These are phyloP conservation scores for Hyphodiscus sp. DNA, from an alignment of 2,329 filamentous ascomycete genomes.

Conservation along the genomic window DNA sequence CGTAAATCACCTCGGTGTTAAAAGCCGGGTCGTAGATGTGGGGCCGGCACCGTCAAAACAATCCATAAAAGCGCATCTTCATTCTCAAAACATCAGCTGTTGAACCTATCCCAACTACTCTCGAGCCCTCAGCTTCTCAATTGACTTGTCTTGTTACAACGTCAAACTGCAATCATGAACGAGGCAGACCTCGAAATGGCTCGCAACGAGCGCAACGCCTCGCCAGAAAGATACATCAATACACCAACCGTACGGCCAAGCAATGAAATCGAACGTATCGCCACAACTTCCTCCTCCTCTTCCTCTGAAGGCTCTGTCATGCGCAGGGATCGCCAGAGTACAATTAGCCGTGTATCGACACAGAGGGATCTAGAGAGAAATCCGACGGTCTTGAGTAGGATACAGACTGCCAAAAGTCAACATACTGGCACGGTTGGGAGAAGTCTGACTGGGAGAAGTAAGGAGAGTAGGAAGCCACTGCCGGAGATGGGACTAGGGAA, in stretches of 20 bases:
- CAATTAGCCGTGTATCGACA: constrained; percentile 57
- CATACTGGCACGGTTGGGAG: constrained; percentile 66
- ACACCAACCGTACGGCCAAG: constrained; percentile 30
- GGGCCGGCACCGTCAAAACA: not conserved
- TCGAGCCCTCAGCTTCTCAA: not conserved
- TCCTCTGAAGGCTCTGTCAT: constrained; percentile 33
- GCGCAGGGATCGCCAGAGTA: constrained; percentile 32
- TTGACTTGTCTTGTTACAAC: not conserved
- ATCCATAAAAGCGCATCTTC: not conserved
- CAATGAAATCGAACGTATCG: constrained; percentile 54
- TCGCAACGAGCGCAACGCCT: constrained; percentile 45
- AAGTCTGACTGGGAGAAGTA: constrained; percentile 34
- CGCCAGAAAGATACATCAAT: constrained; percentile 31
- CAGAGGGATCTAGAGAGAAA: constrained; percentile 63
- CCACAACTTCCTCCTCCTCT: constrained; percentile 44
- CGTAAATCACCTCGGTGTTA: too few relatives aligned
- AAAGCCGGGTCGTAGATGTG: not conserved
- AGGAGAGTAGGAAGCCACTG: constrained; percentile 51
- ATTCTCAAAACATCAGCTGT: not conserved
- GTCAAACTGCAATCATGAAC: constrained; percentile 22
- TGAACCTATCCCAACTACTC: not conserved
- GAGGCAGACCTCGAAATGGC: constrained; percentile 22
- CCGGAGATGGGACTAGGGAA: constrained; percentile 70
- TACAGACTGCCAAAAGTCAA: constrained; percentile 64
- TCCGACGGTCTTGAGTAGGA: constrained; percentile 62